Evolutionary conservation across 2,329 filamentous ascomycete genomes (phyloP).

Genomic region (Fusarium subtropicale): DNA sequence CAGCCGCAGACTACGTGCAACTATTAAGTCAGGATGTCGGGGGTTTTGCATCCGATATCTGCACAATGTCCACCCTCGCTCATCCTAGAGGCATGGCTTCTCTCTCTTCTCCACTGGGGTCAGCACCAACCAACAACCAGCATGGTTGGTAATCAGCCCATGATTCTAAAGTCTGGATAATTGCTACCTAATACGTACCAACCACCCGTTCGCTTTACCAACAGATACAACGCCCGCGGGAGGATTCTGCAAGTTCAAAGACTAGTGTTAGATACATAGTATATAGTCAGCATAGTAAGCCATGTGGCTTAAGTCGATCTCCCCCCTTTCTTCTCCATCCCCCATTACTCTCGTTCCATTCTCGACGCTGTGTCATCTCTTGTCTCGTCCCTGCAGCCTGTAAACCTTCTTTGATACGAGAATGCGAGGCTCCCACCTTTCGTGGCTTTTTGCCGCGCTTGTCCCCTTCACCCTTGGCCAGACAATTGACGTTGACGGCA

Average conservation of each 20-base stretch:
- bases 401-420: conserved; percentile 4
- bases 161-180: conserved; percentile 17
- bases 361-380: conserved; percentile 6
- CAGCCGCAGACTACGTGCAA: not conserved
- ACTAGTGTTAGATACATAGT: conserved; percentile 31
- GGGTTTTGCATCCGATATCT: conserved; percentile 2
- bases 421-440: conserved; percentile 24
- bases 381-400: conserved; percentile 11
- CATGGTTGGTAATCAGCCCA: conserved; percentile 25
- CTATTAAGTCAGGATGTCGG: not conserved
- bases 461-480: conserved; percentile 30
- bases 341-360: conserved; percentile 13
- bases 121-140: conserved; percentile 7
- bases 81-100: not conserved
- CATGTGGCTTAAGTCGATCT: conserved; percentile 32
- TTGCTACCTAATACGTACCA: conserved; percentile 32
- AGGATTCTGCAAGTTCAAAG: not conserved
- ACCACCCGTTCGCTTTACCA: not conserved
- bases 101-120: conserved; percentile 5
- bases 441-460: conserved; percentile 34
- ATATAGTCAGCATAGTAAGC: conserved; percentile 27
- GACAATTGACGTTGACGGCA: conserved; percentile 38
- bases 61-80: not conserved
- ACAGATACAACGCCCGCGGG: not conserved
- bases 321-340: conserved; percentile 4